Conservation (phyloP, 176 grass and related monocot genomes). For the Tuctoria greenei region DNA sequence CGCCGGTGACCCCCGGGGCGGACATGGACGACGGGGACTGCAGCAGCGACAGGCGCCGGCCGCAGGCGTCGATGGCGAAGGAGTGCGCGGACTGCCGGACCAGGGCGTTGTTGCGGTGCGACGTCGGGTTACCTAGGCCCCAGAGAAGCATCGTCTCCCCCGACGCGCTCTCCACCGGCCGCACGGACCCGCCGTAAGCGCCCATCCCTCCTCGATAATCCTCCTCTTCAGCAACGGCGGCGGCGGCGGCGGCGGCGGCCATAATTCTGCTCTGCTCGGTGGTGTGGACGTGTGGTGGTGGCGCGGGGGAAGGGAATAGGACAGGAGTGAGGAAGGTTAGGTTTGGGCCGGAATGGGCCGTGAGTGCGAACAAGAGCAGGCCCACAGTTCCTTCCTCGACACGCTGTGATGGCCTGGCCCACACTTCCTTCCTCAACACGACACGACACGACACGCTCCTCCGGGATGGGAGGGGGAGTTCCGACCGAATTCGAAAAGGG, state of each 20-base stretch:
- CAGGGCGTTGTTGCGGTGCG: conserved; percentile 67
- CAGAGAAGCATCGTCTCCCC: conserved; percentile 82
- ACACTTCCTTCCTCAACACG: too few species aligned
- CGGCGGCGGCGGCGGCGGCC: not conserved
- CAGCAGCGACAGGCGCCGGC: conserved; percentile 55
- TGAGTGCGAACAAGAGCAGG: not conserved
- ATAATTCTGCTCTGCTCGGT: not conserved
- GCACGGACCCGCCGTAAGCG: conserved; percentile 37
- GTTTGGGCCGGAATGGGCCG: not conserved
- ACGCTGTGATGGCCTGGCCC: too few species aligned
- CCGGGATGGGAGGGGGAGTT: too few species aligned
- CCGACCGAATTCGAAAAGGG: too few species aligned
- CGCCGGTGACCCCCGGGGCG: conserved; percentile 68
- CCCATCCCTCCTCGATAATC: conserved; percentile 38
- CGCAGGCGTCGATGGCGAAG: conserved; percentile 70
- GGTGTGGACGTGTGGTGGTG: not conserved
- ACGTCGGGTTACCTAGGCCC: conserved; percentile 52
- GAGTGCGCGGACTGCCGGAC: conserved; percentile 56
- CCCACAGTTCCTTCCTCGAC: not conserved
- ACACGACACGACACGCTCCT: too few species aligned
- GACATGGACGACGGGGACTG: conserved; percentile 77
- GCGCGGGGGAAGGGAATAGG: not conserved
- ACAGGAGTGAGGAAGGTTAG: too few species aligned
- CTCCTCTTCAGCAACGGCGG: too few species aligned
- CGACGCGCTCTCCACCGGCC: conserved; percentile 42